Conservation (phyloP, 2,329 filamentous ascomycete species). For the Colletotrichum costaricense region DNA sequence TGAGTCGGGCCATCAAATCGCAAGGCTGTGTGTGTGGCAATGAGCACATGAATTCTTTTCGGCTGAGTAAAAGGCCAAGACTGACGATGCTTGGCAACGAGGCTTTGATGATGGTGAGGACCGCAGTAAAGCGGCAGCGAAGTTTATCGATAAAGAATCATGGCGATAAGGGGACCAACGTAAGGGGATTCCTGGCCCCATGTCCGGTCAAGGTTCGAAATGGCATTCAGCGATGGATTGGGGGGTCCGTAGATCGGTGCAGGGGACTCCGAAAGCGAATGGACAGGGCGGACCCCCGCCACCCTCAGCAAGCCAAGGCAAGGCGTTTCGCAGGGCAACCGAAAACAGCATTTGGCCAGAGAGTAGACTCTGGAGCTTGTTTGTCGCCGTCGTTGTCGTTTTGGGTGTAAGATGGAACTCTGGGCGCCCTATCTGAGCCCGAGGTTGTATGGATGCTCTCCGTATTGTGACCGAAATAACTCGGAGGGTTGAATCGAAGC, state of each 20-base stretch:
- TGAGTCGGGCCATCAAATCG: neutral
- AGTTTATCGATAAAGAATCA: conserved; percentile 4
- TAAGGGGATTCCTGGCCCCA: neutral
- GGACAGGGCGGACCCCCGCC: conserved; percentile 15
- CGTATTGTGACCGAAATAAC: neutral
- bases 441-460: neutral
- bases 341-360: conserved; percentile 19
- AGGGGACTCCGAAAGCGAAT: conserved; percentile 22
- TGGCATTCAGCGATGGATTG: conserved; percentile 13
- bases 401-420: neutral
- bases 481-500: conserved; percentile 1
- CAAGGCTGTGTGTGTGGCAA: neutral
- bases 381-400: neutral
- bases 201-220: conserved; percentile 6
- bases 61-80: neutral
- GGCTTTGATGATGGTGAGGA: neutral
- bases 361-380: conserved; percentile 17
- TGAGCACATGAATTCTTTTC: neutral
- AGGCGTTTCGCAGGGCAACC: conserved; percentile 33
- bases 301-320: conserved; percentile 26
- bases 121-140: neutral
- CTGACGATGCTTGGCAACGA: neutral
- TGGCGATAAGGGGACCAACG: neutral
- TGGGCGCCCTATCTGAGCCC: neutral
- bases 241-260: conserved; percentile 33